Conservation (phyloP, 2,329 filamentous ascomycete species). For the Pestalotiopsis sp. region DNA sequence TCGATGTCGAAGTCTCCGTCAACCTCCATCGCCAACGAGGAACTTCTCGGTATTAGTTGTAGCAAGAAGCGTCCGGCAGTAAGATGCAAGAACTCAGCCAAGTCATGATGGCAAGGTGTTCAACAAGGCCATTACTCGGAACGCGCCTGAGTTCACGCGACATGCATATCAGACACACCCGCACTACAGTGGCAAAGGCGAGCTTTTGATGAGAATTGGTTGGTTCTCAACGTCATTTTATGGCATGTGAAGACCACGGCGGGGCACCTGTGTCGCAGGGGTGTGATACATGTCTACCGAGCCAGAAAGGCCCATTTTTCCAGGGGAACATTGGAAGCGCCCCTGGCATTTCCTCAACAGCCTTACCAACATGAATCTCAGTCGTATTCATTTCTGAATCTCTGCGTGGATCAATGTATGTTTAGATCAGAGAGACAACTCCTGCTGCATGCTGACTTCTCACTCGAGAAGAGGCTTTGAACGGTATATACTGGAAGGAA, state of each 20-base stretch:
- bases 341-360: too few relatives aligned
- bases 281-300: too few relatives aligned
- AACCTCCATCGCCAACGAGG: not conserved
- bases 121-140: not conserved
- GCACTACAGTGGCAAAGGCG: not conserved
- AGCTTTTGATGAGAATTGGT: not conserved
- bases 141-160: not conserved
- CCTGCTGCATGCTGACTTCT: too few relatives aligned
- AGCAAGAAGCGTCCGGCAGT: not conserved
- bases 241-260: not conserved
- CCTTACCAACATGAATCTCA: too few relatives aligned
- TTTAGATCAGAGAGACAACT: too few relatives aligned
- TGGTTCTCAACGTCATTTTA: conserved; percentile 7
- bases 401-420: too few relatives aligned
- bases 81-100: not conserved
- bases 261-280: not conserved
- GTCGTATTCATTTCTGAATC: too few relatives aligned
- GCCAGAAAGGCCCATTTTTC: too few relatives aligned
- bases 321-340: too few relatives aligned
- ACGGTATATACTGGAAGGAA: too few relatives aligned
- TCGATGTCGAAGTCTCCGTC: not conserved
- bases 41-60: not conserved
- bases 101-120: not conserved
- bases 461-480: too few relatives aligned
- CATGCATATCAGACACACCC: not conserved